Evolutionary conservation across 257 asterid genomes (phyloP), one percentile per base, ranked within the genome.

Genomic region (Jaltomata sinuosa): DNA sequence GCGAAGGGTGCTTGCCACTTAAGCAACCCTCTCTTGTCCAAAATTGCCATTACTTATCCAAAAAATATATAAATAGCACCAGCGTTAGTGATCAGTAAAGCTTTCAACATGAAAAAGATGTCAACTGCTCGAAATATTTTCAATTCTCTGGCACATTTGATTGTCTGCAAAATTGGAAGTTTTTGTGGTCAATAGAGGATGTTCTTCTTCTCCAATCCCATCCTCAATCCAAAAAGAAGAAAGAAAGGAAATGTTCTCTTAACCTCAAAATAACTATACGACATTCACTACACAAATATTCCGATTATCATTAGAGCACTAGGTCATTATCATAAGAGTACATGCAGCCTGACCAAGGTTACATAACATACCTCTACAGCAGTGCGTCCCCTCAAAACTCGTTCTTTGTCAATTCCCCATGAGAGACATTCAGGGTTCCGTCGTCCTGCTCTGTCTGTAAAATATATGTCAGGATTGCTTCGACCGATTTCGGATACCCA

Each of bases 361-460:
- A 69, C 84, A 82, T 80, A 53, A 80, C 87, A 87, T 90, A 96
- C 99, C 97, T 96, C 99, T 81, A 91, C 78, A 78, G 94, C 97
- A 54, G 97, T 96, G 47, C 99, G 96, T 50, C 99, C 98, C 91
- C 94, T 91, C 87, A 96, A 88, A 86, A 96, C 94, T 76, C 99
- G 90, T 88, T 94, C 98, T 87, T 91, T 96, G 89, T 96, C 99
- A 84, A 94, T 87, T 64, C 99, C 99, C 99, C 99, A 96, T 36
- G 99, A 94, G 53, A 96, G 88, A 89, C 98, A 96, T 85, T 96
- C 99, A 32, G 96, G 94, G 84, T 94, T 89, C 76, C 96, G 92
- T 91, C 95, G 92, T 81, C 98, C 99, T 74, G 90, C 90, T 90
- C 91, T 90, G 80, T 96, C 99, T 9, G 98, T 93, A 93, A 96